Evolutionary conservation across 1,284 basidiomycete genomes (phyloP), one percentile per base, ranked within the genome.

Genomic region (Coniferiporia sulphurascens): DNA sequence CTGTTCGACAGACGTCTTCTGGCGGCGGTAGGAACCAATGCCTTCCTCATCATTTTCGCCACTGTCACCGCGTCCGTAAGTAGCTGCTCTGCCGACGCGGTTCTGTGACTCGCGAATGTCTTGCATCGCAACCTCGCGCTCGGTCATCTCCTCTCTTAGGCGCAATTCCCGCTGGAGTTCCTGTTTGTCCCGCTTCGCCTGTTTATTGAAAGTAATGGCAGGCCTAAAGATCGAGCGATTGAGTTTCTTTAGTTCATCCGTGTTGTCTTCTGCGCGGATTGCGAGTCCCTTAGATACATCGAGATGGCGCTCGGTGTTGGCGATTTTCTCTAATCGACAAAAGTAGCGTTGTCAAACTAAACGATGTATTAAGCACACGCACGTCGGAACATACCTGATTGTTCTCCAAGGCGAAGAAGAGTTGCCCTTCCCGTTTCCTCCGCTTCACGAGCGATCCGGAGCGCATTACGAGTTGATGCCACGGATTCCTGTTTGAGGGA

Each of bases 151-250:
- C 50, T 94, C 91, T 9, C 95, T 87, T 70, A 97, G 96, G 15
- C 95, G 91, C 58, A 86, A 76, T 71, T 89, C 82, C 52, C 97
- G 79, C 69, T 95, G 92, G n/a, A 86, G 85, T 70, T 98, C 95
- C 68, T 95, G 86, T 15, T 91, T 93, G 15, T 86, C 83, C 52
- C 95, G 90, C 74, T 99, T 99, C 22, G 81, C 83, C 54, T 95
- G 89, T 74, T 95, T 96, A 78, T 95, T 95, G 74, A 90, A 95
- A 0, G 87, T 87, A 66, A 95, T 87, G 60, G 84, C 91, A 1
- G 94, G 95, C 17, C 91, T 85, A 80, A 99, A 98, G 73, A 99
- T 99, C 55, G 93, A 95, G 13, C 87, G 83, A 73, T 97, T 97
- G 62, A 99, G 86, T 70, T 94, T 83, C 71, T 93, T 95, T 62